phyloP scores from a whole-genome alignment of 495 filamentous ascomycete genomes.

The Apodospora peruviana region DNA sequence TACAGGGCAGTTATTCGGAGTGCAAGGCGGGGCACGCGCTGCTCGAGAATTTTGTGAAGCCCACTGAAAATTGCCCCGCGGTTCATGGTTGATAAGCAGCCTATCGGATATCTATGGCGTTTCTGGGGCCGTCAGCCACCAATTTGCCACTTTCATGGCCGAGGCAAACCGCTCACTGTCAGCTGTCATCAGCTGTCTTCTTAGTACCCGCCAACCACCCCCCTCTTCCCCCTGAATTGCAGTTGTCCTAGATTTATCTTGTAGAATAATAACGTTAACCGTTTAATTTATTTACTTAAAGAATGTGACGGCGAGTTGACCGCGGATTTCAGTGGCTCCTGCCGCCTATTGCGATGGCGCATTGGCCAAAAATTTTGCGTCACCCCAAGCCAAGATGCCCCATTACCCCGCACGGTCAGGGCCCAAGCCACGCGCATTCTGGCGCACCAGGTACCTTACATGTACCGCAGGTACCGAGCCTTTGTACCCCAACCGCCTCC shows the following conservation, averaged over 20 bases:
- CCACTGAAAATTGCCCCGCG: conserved; percentile 15
- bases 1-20: neutral
- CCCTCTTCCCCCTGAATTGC: no score
- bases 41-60: conserved; percentile 4
- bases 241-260: no score
- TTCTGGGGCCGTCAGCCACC: no score
- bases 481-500: neutral
- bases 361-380: conserved; percentile 1
- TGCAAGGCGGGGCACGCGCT: conserved; percentile 9
- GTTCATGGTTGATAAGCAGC: conserved; percentile 13
- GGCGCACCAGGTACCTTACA: neutral
- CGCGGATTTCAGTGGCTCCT: neutral
- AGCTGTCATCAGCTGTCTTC: no score
- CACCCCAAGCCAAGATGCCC: neutral
- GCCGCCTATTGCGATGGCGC: neutral
- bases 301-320: conserved; percentile 4
- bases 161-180: no score
- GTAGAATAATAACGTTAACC: neutral
- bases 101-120: conserved; percentile 6
- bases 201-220: no score
- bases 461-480: conserved; percentile 2
- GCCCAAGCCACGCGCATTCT: conserved; percentile 1
- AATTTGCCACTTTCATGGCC: no score
- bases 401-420: neutral
- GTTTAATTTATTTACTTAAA: neutral